phyloP scores from a whole-genome alignment of 306 rosid species.

The Adenanthera pavonina region DNA sequence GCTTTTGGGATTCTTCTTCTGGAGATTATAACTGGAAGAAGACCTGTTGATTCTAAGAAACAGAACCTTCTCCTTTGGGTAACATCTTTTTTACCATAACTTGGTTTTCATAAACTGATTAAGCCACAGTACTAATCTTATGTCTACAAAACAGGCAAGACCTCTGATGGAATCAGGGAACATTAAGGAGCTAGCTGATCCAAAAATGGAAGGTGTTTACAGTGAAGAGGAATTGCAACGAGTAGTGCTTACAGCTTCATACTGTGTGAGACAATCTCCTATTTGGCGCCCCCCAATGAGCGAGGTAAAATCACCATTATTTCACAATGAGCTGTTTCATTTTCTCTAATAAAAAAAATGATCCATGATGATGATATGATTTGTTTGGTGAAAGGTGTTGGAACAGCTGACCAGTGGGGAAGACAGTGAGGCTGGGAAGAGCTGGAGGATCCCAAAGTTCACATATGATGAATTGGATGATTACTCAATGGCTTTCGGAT shows the following conservation, averaged over 20 bases:
- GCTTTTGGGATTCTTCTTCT: constrained; percentile 87
- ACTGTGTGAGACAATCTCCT: constrained; percentile 81
- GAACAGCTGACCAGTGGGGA: constrained; percentile 69
- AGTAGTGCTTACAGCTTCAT: constrained; percentile 75
- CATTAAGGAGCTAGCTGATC: constrained; percentile 71
- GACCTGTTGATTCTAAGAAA: constrained; percentile 88
- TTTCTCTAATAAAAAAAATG: not conserved
- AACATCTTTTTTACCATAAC: constrained; percentile 1
- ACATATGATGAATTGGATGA: constrained; percentile 83
- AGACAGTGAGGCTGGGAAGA: constrained; percentile 60
- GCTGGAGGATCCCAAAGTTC: constrained; percentile 74
- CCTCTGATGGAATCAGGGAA: constrained; percentile 84
- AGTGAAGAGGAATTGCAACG: constrained; percentile 67
- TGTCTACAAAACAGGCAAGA: constrained; percentile 58
- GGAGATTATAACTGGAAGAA: constrained; percentile 85
- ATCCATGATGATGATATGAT: not conserved
- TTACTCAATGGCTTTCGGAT: constrained; percentile 84
- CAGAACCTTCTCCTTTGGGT: constrained; percentile 93
- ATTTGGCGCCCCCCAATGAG: constrained; percentile 79
- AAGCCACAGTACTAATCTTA: not conserved
- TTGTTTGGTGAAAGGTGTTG: constrained; percentile 53
- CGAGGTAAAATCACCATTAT: constrained; percentile 56
- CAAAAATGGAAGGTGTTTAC: constrained; percentile 67
- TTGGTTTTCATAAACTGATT: not conserved
- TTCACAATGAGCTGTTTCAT: not conserved